Base-by-base conservation (phyloP, 2,329 filamentous ascomycete species). In the Phaeomoniella chlamydospora region DNA sequence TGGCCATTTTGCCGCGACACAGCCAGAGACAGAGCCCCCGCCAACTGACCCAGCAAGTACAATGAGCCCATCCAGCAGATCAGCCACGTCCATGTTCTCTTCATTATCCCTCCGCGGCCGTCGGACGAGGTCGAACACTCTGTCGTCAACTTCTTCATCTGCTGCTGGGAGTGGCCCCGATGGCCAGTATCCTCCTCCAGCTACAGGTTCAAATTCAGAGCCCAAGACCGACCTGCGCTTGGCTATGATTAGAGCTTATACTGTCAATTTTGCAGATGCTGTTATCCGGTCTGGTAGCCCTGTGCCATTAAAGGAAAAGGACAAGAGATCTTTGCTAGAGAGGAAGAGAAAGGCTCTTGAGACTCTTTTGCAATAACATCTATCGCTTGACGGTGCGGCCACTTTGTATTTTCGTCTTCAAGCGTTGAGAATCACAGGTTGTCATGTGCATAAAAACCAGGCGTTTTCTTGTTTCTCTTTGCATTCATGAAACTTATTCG, bases 281-380 rank as follows among this genome's bases (percentile, higher is more conserved):
- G 37, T 47, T 17, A 45, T 47, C 26, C 33, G 42, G 18, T 34
- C 14, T 15, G 13, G 18, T 16, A 17, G n/a, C 14, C 14, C 11
- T 12, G 32, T 31, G n/a, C 36, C 17, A 14, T 10, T 39, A 11
- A 45, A 45, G 29, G 39, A 37, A 13, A 45, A 41, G 31, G 45
- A 49, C 18, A 47, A 41, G 36, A 47, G 43, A 37, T 36, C 38
- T 5, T 35, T 45, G 15, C 37, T 43, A 9, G 33, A 34, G 4
- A 39, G 45, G 4, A 47, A 47, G 35, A 37, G 37, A 15, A 38
- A 37, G 15, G 37, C 43, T 12, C 33, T 49, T 13, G 45, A 46
- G 22, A 37, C 40, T 9, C 45, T 49, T 39, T 37, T 49, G 17
- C 26, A 40, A 15, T 34, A 18, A 34, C 18, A 18, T 5, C 22